These are phyloP conservation scores for Podospora pseudoanserina DNA, from an alignment of 495 filamentous ascomycete genomes.

Conservation along the genomic window DNA sequence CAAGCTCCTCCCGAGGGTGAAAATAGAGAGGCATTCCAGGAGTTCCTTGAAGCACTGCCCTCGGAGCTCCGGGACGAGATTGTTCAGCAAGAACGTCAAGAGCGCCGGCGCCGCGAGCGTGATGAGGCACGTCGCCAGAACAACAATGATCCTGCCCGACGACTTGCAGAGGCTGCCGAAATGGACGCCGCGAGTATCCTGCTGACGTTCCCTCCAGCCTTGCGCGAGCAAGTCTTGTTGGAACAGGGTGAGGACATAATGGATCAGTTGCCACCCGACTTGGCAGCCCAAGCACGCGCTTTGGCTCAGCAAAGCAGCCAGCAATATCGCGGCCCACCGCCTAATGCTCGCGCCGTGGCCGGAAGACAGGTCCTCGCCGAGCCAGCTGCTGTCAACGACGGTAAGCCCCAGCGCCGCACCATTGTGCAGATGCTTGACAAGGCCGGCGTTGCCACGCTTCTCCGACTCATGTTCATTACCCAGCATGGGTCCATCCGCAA, in stretches of 20 bases:
- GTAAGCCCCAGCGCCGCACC: slow-evolving; percentile 69
- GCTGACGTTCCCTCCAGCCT: slow-evolving; percentile 78
- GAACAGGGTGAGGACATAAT: slow-evolving; percentile 89
- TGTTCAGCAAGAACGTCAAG: slow-evolving; percentile 80
- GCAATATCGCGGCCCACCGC: slow-evolving; percentile 22
- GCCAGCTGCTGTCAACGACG: slow-evolving; percentile 31
- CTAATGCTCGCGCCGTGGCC: slow-evolving; percentile 28
- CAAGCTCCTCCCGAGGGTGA: slow-evolving; percentile 64
- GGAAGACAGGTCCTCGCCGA: slow-evolving; percentile 27
- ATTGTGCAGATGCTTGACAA: slow-evolving; percentile 97
- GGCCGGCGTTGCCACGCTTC: slow-evolving; percentile 84
- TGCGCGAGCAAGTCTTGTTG: slow-evolving; percentile 81
- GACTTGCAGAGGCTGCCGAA: slow-evolving; percentile 59
- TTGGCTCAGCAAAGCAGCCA: slow-evolving; percentile 31
- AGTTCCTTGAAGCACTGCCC: slow-evolving; percentile 92
- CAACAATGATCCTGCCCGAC: slow-evolving; percentile 46
- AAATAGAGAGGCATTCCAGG: slow-evolving; percentile 83
- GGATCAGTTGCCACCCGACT: slow-evolving; percentile 76
- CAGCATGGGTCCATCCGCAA: slow-evolving; percentile 74
- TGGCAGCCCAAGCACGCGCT: slow-evolving; percentile 80
- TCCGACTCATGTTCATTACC: slow-evolving; percentile 95
- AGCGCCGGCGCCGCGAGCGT: slow-evolving; percentile 84
- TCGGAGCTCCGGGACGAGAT: slow-evolving; percentile 86
- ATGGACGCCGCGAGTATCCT: slow-evolving; percentile 94
- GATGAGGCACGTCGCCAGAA: slow-evolving; percentile 62